phyloP scores from a whole-genome alignment of 2,329 filamentous ascomycete genomes.

The Alternaria gansuensis region DNA sequence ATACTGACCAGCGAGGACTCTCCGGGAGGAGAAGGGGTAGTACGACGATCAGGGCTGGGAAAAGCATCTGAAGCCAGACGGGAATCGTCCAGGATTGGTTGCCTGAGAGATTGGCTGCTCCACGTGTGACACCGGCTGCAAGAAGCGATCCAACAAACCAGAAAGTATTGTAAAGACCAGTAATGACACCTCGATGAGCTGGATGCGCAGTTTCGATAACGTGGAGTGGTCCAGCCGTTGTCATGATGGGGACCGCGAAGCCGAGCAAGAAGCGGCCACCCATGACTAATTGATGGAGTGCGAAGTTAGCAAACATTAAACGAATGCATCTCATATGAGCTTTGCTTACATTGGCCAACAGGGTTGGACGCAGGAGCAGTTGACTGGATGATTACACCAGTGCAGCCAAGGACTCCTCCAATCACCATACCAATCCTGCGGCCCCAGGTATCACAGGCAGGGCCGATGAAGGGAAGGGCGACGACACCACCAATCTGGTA shows the following conservation, averaged over 20 bases:
- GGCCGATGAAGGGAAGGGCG: slow-evolving; percentile 59
- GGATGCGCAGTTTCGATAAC: slow-evolving; percentile 69
- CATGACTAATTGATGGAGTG: slow-evolving; percentile 52
- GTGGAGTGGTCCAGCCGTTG: slow-evolving; percentile 66
- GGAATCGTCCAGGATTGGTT: slow-evolving; percentile 37
- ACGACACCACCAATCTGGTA: slow-evolving; percentile 59
- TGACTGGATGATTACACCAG: slow-evolving; percentile 60
- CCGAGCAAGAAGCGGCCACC: slow-evolving; percentile 67
- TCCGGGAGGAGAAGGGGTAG: slow-evolving; percentile 64
- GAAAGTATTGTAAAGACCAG: slow-evolving; percentile 56
- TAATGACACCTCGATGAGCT: slow-evolving; percentile 62
- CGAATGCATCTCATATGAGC: not conserved
- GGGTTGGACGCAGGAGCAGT: slow-evolving; percentile 55
- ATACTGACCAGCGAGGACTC: slow-evolving; percentile 42
- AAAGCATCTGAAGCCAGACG: slow-evolving; percentile 41
- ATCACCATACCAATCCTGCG: slow-evolving; percentile 60
- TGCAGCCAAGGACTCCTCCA: slow-evolving; percentile 60
- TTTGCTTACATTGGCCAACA: slow-evolving; percentile 50
- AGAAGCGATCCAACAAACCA: slow-evolving; percentile 55
- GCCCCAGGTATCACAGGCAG: slow-evolving; percentile 56
- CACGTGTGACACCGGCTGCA: slow-evolving; percentile 39
- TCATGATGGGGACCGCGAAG: slow-evolving; percentile 66
- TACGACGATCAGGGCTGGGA: slow-evolving; percentile 54
- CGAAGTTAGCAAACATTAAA: slow-evolving; percentile 1
- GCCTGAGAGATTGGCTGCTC: slow-evolving; percentile 28